Evolutionary conservation across 2,329 filamentous ascomycete genomes (phyloP).

Genomic region (Hortaea sp.): DNA sequence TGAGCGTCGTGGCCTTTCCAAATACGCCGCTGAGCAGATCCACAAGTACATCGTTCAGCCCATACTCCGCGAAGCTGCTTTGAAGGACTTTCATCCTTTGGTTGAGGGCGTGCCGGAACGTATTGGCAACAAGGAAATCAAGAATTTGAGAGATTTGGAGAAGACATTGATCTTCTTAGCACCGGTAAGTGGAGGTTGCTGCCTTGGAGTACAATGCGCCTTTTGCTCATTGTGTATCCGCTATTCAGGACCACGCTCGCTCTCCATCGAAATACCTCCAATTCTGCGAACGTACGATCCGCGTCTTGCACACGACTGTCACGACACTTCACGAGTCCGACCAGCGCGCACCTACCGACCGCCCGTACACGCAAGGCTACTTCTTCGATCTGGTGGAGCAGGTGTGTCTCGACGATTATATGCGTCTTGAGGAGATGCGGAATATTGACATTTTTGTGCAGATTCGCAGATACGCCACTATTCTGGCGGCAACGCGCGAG

Average conservation of each 20-base stretch:
- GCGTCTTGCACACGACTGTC: conserved; percentile 81
- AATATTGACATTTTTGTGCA: conserved; percentile 19
- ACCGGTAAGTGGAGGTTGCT: conserved; percentile 64
- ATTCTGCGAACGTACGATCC: conserved; percentile 84
- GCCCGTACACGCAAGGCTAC: conserved; percentile 90
- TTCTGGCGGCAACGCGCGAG: conserved; percentile 66
- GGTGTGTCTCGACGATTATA: conserved; percentile 24
- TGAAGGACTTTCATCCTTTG: conserved; percentile 73
- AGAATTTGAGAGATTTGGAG: conserved; percentile 85
- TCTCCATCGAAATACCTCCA: conserved; percentile 69
- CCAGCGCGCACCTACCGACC: conserved; percentile 72
- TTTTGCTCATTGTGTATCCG: conserved; percentile 51
- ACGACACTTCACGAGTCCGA: conserved; percentile 78
- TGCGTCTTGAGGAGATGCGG: conserved; percentile 4
- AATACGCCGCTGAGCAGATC: conserved; percentile 65
- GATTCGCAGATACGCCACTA: conserved; percentile 77
- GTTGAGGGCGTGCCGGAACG: conserved; percentile 68
- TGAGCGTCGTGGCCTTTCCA: conserved; percentile 48
- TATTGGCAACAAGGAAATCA: conserved; percentile 75
- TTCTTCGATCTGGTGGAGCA: conserved; percentile 94
- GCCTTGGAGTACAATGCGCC: conserved; percentile 45
- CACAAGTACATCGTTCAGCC: conserved; percentile 69
- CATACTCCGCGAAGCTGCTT: conserved; percentile 59
- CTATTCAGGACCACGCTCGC: conserved; percentile 60
- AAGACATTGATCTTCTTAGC: conserved; percentile 86